These are phyloP conservation scores for Globisporangium lucens DNA, from an alignment of 352 stramenopile species.

Conservation along the genomic window DNA sequence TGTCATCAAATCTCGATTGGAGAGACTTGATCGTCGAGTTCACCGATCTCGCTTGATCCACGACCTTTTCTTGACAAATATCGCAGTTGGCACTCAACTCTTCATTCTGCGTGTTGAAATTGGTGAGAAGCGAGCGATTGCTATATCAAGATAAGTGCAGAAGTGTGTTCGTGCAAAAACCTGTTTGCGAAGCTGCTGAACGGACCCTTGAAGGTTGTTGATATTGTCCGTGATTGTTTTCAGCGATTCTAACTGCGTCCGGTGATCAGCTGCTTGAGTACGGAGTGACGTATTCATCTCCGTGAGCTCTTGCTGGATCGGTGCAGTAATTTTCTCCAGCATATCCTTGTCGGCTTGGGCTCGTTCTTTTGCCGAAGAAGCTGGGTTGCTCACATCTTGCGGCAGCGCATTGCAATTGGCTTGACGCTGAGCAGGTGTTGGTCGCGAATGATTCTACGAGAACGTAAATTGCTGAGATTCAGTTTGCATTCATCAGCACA, in stretches of 20 bases:
- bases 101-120: conserved; percentile 15
- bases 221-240: conserved; percentile 9
- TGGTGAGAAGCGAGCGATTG: neutral
- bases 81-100: conserved; percentile 16
- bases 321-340: conserved; percentile 11
- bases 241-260: conserved; percentile 5
- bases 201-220: conserved; percentile 1
- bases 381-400: conserved; percentile 1
- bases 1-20: conserved; percentile 17
- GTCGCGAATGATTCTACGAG: neutral
- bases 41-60: conserved; percentile 15
- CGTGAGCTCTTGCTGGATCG: conserved; percentile 15
- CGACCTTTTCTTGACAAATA: conserved; percentile 23
- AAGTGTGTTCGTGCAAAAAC: conserved; percentile 2
- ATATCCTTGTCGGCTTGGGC: conserved; percentile 10
- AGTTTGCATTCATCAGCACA: neutral
- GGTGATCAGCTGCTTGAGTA: conserved; percentile 3
- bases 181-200: conserved; percentile 16
- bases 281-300: conserved; percentile 7
- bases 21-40: conserved; percentile 21
- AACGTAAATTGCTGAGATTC: neutral
- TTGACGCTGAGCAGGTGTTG: neutral
- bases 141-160: neutral
- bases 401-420: neutral
- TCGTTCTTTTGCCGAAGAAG: conserved; percentile 5